Evolutionary conservation across 257 asterid species (phyloP).

Genomic region (Euphrasia confusa): DNA sequence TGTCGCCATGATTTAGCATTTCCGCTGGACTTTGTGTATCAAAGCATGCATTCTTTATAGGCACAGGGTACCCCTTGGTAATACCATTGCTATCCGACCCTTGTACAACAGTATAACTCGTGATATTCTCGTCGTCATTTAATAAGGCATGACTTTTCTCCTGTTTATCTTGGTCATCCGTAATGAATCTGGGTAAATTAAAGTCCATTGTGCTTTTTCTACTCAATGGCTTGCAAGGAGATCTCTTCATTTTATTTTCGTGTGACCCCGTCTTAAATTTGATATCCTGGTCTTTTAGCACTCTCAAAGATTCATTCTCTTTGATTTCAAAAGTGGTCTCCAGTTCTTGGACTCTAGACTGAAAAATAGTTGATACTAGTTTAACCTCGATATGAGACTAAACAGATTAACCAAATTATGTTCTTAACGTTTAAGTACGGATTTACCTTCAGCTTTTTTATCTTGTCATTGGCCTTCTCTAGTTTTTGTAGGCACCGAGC

Average conservation of each 20-base stretch:
- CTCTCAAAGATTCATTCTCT: conserved; percentile 66
- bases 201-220: conserved; percentile 25
- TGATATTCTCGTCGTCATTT: conserved; percentile 24
- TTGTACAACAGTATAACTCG: conserved; percentile 25
- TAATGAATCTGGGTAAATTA: conserved; percentile 18
- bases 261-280: conserved; percentile 24
- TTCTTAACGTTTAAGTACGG: conserved; percentile 13
- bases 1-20: conserved; percentile 25
- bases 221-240: conserved; percentile 27
- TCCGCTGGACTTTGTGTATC: conserved; percentile 35
- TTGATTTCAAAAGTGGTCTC: conserved; percentile 56
- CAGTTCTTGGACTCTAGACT: conserved; percentile 70
- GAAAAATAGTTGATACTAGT: conserved; percentile 25
- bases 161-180: conserved; percentile 26
- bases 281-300: conserved; percentile 36
- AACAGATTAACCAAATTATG: conserved; percentile 11
- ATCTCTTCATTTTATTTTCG: conserved; percentile 33
- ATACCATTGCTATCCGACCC: conserved; percentile 23
- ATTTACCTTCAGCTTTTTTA: conserved; percentile 60
- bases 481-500: conserved; percentile 63
- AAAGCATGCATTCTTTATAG: conserved; percentile 28
- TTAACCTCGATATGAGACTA: conserved; percentile 13
- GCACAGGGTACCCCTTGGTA: conserved; percentile 22
- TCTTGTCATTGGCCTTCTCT: conserved; percentile 73
- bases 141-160: conserved; percentile 27